Base-by-base conservation (phyloP, 495 filamentous ascomycete genomes). In the Penicillium daleae region DNA sequence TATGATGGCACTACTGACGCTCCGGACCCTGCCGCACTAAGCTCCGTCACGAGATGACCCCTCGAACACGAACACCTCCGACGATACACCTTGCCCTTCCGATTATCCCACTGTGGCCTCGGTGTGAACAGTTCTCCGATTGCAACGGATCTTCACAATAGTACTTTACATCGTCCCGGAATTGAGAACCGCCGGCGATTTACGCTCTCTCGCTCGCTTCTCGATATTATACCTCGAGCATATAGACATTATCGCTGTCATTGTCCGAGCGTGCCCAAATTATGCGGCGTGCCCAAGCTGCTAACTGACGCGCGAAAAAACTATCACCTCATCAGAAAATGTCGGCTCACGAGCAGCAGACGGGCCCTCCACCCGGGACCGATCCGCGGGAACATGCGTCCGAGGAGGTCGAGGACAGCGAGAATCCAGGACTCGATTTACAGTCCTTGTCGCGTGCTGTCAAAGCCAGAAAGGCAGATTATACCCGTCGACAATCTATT, bases 401-500 rank as follows among this genome's bases (percentile, higher is more conserved):
- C 13, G 71, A 75, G 35, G 56, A 62, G 22, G 66, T 72, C n/a
- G 71, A 70, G 59, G 64, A 69, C 19, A 58, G 39, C 15, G 40
- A 66, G 1, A 61, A 60, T 24, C 66, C 68, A 13, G 54, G 37
- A 6, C 57, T 72, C 21, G 75, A 82, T 56, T 56, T 80, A 63
- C 60, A 66, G 39, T 82, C 81, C 46, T 75, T 90, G 3, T 80
- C 84, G 8, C 82, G 87, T 55, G 84, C 84, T 3, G 73, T 98
- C 19, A 84, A 86, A 70, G 87, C 88, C 12, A 81, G 95, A 44
- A 86, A 87, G 62, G 75, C 85, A 39, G 93, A 97, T 67, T 99
- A 92, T 70, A 89, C 87, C 9, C 83, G 83, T 13, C 83, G 87
- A 32, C 82, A 83, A 57, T 83, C 84, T 31, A 84, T 97, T 57